Evolutionary conservation across 371 early-diverging fungal genomes (phyloP).

Genomic region (Polyrhizophydium stewartii): DNA sequence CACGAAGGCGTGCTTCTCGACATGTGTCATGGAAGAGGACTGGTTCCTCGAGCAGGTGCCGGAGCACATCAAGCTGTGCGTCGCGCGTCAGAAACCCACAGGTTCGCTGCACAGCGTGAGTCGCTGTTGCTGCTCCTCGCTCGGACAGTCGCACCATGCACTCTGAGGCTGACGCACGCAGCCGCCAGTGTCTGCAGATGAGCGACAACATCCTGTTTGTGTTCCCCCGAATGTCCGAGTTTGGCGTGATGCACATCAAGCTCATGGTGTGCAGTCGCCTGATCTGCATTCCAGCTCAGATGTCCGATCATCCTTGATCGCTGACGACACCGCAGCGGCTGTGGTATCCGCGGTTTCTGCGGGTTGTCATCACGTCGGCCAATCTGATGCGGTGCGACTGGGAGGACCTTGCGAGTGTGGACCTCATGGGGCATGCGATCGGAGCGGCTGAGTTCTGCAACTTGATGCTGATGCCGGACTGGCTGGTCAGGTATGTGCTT

Average conservation of each 20-base stretch:
- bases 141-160: background rate
- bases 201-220: background rate
- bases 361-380: slow-evolving; percentile 33
- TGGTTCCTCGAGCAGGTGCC: slow-evolving; percentile 17
- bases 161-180: background rate
- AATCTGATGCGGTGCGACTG: slow-evolving; percentile 41
- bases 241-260: slow-evolving; percentile 36
- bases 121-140: background rate
- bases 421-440: no score
- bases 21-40: slow-evolving; percentile 18
- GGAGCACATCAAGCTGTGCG: slow-evolving; percentile 3
- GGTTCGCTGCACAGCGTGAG: background rate
- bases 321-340: slow-evolving; percentile 3
- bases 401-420: slow-evolving; percentile 31
- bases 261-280: slow-evolving; percentile 13
- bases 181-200: no score
- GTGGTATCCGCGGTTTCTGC: slow-evolving; percentile 21
- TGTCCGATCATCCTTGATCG: background rate
- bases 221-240: background rate
- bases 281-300: background rate
- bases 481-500: no score
- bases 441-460: no score
- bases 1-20: slow-evolving; percentile 11
- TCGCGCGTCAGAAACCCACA: slow-evolving; percentile 10
- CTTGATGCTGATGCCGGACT: no score